phyloP scores from a whole-genome alignment of 1,284 basidiomycete genomes.

The Moniliella sp. region DNA sequence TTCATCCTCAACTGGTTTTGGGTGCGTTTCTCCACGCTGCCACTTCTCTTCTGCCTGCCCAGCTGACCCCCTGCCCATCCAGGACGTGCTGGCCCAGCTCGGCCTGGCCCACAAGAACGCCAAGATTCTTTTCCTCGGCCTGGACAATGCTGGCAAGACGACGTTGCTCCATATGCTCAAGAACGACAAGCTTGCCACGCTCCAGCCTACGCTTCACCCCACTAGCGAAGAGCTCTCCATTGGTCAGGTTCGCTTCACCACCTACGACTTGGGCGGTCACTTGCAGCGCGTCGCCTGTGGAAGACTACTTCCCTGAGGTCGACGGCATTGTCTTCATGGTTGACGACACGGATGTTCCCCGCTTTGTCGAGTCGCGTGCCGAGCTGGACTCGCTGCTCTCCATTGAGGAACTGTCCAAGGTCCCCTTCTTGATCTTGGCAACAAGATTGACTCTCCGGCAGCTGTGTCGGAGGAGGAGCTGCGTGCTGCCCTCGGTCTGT shows the following conservation, averaged over 20 bases:
- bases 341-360: constrained; percentile 84
- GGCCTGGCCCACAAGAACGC: constrained; percentile 85
- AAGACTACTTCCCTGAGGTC: constrained; percentile 98
- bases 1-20: constrained; percentile 34
- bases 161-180: constrained; percentile 98
- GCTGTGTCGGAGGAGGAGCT: constrained; percentile 95
- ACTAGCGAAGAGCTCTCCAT: constrained; percentile 97
- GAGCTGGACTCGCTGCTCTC: constrained; percentile 84
- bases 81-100: constrained; percentile 32
- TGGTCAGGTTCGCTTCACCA: constrained; percentile 95
- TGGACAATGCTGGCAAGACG: constrained; percentile 88
- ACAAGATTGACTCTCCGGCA: constrained; percentile 97
- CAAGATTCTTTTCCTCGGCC: constrained; percentile 90
- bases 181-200: constrained; percentile 88
- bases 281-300: constrained; percentile 93
- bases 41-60: no score
- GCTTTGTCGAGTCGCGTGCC: constrained; percentile 82
- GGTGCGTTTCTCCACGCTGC: constrained; percentile 25
- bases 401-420: constrained; percentile 61
- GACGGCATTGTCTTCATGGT: constrained; percentile 97
- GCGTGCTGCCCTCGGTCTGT: constrained; percentile 77
- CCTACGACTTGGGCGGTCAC: constrained; percentile 93
- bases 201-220: constrained; percentile 97
- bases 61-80: constrained; percentile 26
- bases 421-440: constrained; percentile 95